A percentile compares a stretch with the other conserved stretches of the same genome.
Conservation (phyloP, 2,329 filamentous ascomycete species). For the Diaporthe nobilis region DNA sequence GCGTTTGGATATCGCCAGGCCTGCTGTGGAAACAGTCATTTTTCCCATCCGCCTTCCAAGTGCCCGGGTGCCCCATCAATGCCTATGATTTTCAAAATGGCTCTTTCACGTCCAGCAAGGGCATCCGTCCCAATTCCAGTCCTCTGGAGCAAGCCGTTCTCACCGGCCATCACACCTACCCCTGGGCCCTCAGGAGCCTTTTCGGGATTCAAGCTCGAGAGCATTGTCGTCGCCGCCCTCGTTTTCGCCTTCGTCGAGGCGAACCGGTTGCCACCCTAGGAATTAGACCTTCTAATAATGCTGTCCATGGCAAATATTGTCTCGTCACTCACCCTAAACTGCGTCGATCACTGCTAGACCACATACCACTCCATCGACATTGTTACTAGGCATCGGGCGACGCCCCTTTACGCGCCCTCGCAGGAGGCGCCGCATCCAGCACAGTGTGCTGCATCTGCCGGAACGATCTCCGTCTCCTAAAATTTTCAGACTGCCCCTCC, state of each 20-base stretch:
- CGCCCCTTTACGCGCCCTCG: neutral
- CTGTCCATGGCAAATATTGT: neutral
- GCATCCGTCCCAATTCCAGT: neutral
- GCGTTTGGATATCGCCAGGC: slow-evolving; percentile 29
- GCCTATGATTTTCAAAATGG: neutral
- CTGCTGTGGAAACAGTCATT: slow-evolving; percentile 13
- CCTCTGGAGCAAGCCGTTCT: neutral
- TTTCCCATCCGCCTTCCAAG: neutral
- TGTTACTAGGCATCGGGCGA: neutral
- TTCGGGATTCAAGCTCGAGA: neutral
- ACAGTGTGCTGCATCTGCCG: slow-evolving; percentile 4
- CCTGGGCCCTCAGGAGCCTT: neutral
- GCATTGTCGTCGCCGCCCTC: slow-evolving; percentile 4
- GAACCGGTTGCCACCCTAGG: neutral
- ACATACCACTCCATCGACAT: neutral
- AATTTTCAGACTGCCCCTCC: slow-evolving; percentile 4
- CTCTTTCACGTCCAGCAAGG: neutral
- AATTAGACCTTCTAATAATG: neutral
- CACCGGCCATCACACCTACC: neutral
- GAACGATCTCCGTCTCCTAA: neutral
- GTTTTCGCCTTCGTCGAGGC: neutral
- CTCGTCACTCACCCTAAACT: slow-evolving; percentile 3
- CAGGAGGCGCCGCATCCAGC: slow-evolving; percentile 7
- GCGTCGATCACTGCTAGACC: slow-evolving; percentile 10
- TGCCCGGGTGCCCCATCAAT: neutral